Percentiles rank a stretch among this genome's conserved stretches.
These are phyloP conservation scores for Cyberlindnera xylosilytica DNA, from an alignment of 805 yeast species.

Conservation along the genomic window DNA sequence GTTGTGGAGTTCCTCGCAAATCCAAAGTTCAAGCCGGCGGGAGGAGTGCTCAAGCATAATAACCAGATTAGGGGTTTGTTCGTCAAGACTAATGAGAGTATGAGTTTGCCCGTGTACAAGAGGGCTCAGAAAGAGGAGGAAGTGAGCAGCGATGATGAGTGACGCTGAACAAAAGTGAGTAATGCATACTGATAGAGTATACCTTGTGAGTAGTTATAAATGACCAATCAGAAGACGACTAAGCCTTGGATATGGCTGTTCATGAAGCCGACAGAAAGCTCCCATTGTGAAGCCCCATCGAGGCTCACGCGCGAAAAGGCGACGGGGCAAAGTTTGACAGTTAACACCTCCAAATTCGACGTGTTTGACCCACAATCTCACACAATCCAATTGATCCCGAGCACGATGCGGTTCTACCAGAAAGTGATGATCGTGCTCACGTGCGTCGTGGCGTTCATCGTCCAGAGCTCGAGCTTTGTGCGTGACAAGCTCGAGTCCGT, in stretches of 20 bases:
- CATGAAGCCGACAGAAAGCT: too few relatives aligned
- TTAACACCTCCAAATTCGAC: neutral
- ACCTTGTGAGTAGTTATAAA: too few relatives aligned
- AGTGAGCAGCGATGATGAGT: constrained; percentile 6
- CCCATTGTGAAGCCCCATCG: neutral
- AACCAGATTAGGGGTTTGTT: constrained; percentile 48
- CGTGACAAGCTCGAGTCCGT: constrained; percentile 23
- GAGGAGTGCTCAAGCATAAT: constrained; percentile 50
- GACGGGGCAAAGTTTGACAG: too few relatives aligned
- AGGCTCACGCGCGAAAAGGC: neutral
- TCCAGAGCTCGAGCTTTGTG: constrained; percentile 21
- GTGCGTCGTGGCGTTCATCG: constrained; percentile 18
- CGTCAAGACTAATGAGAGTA: constrained; percentile 65
- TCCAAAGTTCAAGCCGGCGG: constrained; percentile 44
- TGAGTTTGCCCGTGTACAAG: constrained; percentile 54
- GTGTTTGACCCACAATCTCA: too few relatives aligned
- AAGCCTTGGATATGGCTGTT: too few relatives aligned
- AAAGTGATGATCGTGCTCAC: constrained; percentile 28
- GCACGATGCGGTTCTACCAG: constrained; percentile 25
- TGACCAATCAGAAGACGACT: too few relatives aligned
- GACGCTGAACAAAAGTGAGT: too few relatives aligned
- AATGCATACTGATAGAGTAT: too few relatives aligned
- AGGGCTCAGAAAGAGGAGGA: constrained; percentile 1
- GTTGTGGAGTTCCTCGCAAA: constrained; percentile 47
- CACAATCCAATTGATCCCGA: too few relatives aligned